Base-by-base conservation (phyloP, 768 basidiomycete species). In the Obba rivulosa region DNA sequence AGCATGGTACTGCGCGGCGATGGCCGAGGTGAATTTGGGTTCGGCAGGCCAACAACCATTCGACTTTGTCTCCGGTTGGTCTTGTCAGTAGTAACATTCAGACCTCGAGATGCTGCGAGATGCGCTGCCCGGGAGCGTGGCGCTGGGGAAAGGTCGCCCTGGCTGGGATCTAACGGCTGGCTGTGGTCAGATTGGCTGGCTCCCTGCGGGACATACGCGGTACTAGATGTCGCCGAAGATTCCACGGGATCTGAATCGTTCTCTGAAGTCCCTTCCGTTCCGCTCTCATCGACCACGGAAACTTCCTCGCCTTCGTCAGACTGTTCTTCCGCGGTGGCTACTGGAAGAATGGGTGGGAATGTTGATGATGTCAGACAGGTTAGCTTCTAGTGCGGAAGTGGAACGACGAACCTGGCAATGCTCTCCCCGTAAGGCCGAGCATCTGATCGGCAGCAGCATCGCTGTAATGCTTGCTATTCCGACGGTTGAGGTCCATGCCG, bases 381-480 rank as follows among this genome's bases (percentile, higher is more conserved):
- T 41, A 21, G n/a, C 28, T 31, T 31, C 28, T 31, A 13, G 28
- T 7, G 28, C 28, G 28, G 28, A 13, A 31, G 28, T 13, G 13
- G 13, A 31, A 24, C 23, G 44, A 73, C 82, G 56, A 66, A 90
- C 90, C 66, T 62, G 72, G 71, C 31, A 92, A 67, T 18, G 73
- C 73, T 56, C 91, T 77, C 21, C 89, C 90, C 17, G 76, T 70
- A 46, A 92, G 67, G 20, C 91, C 91, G 49, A 93, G 81, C 60
- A 92, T 68, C 63, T 83, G 72, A 68, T 93, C 91, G 38, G 91
- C 86, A 41, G 88, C 89, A 36, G 82, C 80, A 55, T 87, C 86
- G 25, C 85, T 79, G 66, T 92, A 92, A 55, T 86, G 88, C 55
- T 77, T 80, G 61, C 88, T 91, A 66, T 93, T 93, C 56, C 91